A percentile compares a stretch with the other conserved stretches of the same genome.
Conservation (phyloP, 176 grass and related monocot genomes). For the Cymbopogon citratus region DNA sequence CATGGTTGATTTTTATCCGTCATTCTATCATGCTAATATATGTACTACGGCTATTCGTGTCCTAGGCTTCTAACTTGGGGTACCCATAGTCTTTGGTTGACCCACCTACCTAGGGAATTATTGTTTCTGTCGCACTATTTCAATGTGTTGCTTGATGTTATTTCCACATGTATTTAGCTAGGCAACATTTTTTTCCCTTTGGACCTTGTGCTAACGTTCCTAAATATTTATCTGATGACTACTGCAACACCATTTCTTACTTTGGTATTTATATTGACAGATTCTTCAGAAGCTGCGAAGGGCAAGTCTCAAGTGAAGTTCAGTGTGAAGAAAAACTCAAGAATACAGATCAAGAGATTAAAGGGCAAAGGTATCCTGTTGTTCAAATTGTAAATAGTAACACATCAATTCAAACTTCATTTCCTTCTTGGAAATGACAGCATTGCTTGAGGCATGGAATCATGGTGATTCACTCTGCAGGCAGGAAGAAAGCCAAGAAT, state of each 20-base stretch:
- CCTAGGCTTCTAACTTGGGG: too few species aligned
- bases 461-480: conserved; percentile 26
- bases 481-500: conserved; percentile 60
- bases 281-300: conserved; percentile 30
- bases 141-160: not conserved
- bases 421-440: not conserved
- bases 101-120: not conserved
- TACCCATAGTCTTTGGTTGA: not conserved
- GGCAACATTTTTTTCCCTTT: not conserved
- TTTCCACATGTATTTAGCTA: not conserved
- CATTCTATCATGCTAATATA: not conserved
- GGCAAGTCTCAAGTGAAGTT: conserved; percentile 51
- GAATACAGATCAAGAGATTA: conserved; percentile 61
- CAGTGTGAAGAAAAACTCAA: conserved; percentile 60
- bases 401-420: not conserved
- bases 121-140: not conserved
- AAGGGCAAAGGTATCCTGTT: conserved; percentile 48
- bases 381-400: not conserved
- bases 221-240: too few species aligned
- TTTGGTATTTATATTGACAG: conserved; percentile 18
- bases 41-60: not conserved
- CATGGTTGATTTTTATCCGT: too few species aligned
- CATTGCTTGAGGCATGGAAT: not conserved
- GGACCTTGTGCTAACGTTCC: not conserved
- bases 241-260: not conserved